These are phyloP conservation scores for Pichia sp. DNA, from an alignment of 1,139 yeast species.

Conservation along the genomic window DNA sequence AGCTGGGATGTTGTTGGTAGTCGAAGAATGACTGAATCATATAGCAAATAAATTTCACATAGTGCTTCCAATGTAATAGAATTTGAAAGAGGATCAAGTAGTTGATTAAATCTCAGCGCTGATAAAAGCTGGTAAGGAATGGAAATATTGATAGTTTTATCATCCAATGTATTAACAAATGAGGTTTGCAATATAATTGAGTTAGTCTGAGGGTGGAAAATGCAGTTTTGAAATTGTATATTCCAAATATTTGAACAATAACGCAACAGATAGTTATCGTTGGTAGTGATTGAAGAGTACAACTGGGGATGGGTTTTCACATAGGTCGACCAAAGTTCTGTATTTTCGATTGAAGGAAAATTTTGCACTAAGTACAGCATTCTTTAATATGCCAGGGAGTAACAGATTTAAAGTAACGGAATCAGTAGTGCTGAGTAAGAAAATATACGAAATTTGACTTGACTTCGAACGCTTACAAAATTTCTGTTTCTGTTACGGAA, in stretches of 20 bases:
- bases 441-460: too few species aligned
- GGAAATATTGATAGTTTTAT: neutral
- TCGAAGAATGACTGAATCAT: conserved; percentile 9
- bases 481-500: too few species aligned
- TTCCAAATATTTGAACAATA: conserved; percentile 18
- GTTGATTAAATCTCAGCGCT: conserved; percentile 1
- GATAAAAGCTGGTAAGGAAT: conserved; percentile 7
- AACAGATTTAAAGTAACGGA: too few species aligned
- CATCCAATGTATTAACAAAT: neutral
- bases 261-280: conserved; percentile 12
- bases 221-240: conserved; percentile 9
- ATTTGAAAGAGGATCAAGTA: conserved; percentile 4
- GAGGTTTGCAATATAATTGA: neutral
- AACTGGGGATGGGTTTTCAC: conserved; percentile 11
- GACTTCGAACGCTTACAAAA: too few species aligned
- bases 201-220: conserved; percentile 6
- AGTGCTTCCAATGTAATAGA: conserved; percentile 8
- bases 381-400: too few species aligned
- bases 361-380: neutral
- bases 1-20: conserved; percentile 7
- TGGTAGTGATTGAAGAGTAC: conserved; percentile 7
- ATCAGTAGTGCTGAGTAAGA: too few species aligned
- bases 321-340: conserved; percentile 8
- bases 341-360: conserved; percentile 16
- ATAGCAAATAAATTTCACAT: conserved; percentile 11